A percentile compares a stretch with the other conserved stretches of the same genome.
phyloP scores from a whole-genome alignment of 768 basidiomycete species.

The Lyophyllum decastes region DNA sequence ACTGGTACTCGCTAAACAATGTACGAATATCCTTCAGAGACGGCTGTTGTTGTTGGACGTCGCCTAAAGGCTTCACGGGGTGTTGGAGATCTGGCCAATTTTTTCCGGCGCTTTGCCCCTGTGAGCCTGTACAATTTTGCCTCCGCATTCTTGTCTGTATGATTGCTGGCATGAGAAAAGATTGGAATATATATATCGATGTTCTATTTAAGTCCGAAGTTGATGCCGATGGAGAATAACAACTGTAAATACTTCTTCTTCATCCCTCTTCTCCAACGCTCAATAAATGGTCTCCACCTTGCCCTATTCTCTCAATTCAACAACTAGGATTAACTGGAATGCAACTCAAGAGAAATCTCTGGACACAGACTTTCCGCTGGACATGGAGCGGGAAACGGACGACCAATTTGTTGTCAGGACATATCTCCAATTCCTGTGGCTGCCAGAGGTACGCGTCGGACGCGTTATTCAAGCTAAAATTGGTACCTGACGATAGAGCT shows the following conservation, averaged over 20 bases:
- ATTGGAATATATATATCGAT: no score
- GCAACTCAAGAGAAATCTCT: constrained; percentile 59
- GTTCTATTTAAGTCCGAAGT: no score
- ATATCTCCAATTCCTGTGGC: constrained; percentile 78
- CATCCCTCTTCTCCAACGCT: not conserved
- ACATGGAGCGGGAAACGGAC: constrained; percentile 42
- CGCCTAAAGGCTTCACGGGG: no score
- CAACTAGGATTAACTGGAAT: constrained; percentile 46
- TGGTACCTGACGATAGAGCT: not conserved
- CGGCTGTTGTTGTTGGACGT: no score
- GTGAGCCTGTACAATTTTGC: no score
- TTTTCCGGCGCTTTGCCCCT: no score
- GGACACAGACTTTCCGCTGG: constrained; percentile 58
- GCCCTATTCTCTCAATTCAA: constrained; percentile 14
- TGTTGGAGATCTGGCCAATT: no score
- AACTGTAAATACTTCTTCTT: not conserved
- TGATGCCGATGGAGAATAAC: not conserved
- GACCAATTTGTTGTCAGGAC: constrained; percentile 62
- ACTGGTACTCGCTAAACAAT: no score
- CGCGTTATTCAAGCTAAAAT: not conserved
- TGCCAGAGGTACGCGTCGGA: constrained; percentile 58
- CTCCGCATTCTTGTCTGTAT: no score
- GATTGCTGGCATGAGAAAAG: no score
- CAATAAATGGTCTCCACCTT: constrained; percentile 16
- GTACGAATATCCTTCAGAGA: no score